Evolutionary conservation across 2,329 filamentous ascomycete genomes (phyloP), one percentile per base, ranked within the genome.

Genomic region (Hymenoscyphus repandus): DNA sequence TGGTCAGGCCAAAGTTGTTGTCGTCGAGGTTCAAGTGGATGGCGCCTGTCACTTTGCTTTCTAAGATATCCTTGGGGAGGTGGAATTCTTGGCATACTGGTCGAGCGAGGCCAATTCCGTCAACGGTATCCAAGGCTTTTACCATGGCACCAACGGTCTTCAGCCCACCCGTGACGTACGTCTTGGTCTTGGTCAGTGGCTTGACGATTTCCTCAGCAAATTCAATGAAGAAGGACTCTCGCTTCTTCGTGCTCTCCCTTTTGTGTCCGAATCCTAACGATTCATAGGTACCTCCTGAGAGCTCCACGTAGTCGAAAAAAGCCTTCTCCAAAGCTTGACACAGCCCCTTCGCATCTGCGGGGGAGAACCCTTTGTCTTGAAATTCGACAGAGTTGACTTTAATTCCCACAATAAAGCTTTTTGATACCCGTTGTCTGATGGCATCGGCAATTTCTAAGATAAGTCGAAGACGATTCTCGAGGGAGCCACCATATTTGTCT

Each of bases 221-320:
- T 39, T 86, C 80, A 1, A 86, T 68, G 68, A 88, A 88, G 69
- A 84, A 87, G 0, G 82, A 80, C 59, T 88, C 83, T 7, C 83
- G 74, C 1, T 75, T 75, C 40, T 55, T 51, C 46, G 65, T 58
- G 1, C 79, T 72, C 17, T 72, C 70, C 45, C 58, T 55, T 38
- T 62, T 61, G 42, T 63, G 58, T 7, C 15, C 51, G 32, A 64
- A 63, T 1, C 53, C 61, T 5, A 80, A 72, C 50, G 79, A 66
- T 56, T 83, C 76, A 55, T 80, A 83, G 0, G 68, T 77, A 0
- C 85, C 85, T 0, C 85, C 85, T 15, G 76, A 81, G 22, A 88
- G 74, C 65, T 89, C 84, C 1, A 88, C 67, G 56, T 86, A 87
- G 65, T 88, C 85, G 46, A 80, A 78, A 6, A 63, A 65, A 52